Percentiles rank a stretch among this genome's conserved stretches.
Evolutionary conservation across 371 early-diverging fungal species (phyloP).

Genomic region (Lichtheimia ramosa): DNA sequence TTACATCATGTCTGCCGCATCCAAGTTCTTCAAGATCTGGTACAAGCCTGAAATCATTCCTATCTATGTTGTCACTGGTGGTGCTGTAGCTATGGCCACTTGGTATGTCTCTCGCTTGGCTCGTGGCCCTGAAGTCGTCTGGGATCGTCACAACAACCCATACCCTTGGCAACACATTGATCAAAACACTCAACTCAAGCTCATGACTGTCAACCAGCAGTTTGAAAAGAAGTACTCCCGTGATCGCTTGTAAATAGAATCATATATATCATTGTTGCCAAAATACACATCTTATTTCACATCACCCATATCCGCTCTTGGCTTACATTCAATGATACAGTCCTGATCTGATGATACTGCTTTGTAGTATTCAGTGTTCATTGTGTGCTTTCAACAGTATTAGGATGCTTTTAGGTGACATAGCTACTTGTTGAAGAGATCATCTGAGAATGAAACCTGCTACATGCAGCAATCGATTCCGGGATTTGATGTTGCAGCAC

Average conservation of each 20-base stretch:
- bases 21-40: slow-evolving; percentile 50
- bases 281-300: too few species aligned
- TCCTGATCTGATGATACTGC: too few species aligned
- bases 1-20: slow-evolving; percentile 37
- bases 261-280: not conserved
- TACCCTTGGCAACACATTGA: slow-evolving; percentile 55
- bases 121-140: slow-evolving; percentile 50
- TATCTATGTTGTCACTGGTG: slow-evolving; percentile 45
- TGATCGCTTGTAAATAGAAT: slow-evolving; percentile 24
- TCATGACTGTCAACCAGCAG: slow-evolving; percentile 54
- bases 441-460: too few species aligned
- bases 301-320: too few species aligned
- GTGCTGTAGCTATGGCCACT: slow-evolving; percentile 4
- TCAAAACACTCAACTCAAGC: slow-evolving; percentile 50
- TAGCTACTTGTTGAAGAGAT: too few species aligned
- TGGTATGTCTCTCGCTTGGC: slow-evolving; percentile 7
- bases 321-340: too few species aligned
- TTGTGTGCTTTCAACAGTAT: too few species aligned
- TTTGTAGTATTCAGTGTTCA: too few species aligned
- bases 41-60: slow-evolving; percentile 52
- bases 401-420: too few species aligned
- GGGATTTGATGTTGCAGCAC: too few species aligned
- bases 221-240: slow-evolving; percentile 41
- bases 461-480: too few species aligned
- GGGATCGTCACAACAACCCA: slow-evolving; percentile 49